Base-by-base conservation (phyloP, 495 filamentous ascomycete genomes). In the Antarctomyces pellizariae region DNA sequence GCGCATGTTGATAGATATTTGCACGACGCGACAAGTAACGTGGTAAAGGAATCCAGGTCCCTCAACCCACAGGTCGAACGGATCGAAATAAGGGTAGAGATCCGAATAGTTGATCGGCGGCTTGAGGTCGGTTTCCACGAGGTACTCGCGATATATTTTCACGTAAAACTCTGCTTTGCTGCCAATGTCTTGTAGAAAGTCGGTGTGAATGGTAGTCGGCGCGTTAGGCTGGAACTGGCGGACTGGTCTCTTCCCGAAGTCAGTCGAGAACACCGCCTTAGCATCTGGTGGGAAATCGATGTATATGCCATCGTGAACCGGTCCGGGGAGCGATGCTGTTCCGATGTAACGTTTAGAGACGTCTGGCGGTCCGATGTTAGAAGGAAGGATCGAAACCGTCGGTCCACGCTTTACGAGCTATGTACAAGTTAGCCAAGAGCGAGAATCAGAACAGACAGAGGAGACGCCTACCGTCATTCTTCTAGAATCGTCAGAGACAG, bases 21-120 rank as follows among this genome's bases (percentile, higher is more conserved):
- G n/a, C n/a, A 22, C 19, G 10, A 55, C 19, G 2, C 32, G 35
- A 6, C 38, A 21, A 11, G 57, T 29, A 4, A 57, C 47, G 2
- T 33, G 32, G 34, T 31, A 49, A 16, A 67, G 46, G 30, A 67
- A 67, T 12, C 33, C 32, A 0, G 49, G 41, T 3, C 57, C 52
- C 9, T 53, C 31, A 15, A 43, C 8, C 26, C 52, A 57, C 14
- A 65, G 52, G 27, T 68, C 63, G 22, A 45, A 30, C 2, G 43
- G 36, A 34, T 69, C 63, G 30, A 58, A 69, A 26, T 57, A 65
- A n/a, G 51, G 25, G 32, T 58, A 52, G 8, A 68, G 28, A 12
- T 57, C 40, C 25, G 41, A 33, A 30, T 36, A 56, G 8, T 9
- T 15, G 0, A 16, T 13, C 1, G 36, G 36, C 0, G 29, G 18